These are phyloP conservation scores for Linnemannia schmuckeri DNA, from an alignment of 192 early-diverging fungal genomes.

Conservation along the genomic window DNA sequence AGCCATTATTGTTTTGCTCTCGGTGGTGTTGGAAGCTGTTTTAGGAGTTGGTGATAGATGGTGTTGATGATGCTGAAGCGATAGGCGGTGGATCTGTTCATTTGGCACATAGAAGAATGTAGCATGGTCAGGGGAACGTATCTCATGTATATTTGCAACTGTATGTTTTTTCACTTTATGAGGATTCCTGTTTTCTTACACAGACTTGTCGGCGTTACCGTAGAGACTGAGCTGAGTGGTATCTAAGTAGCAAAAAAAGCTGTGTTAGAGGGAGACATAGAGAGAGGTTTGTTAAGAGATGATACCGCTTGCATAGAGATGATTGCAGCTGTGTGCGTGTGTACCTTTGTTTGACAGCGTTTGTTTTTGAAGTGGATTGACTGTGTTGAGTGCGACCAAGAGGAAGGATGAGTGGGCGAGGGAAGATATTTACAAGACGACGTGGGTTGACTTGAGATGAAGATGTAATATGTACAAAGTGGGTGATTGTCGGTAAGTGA, in stretches of 20 bases:
- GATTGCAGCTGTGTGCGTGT: neutral
- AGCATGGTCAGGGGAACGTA: too few species aligned
- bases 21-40: too few species aligned
- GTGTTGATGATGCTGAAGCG: neutral
- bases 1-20: neutral
- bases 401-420: neutral
- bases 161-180: too few species aligned
- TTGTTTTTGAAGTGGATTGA: neutral
- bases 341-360: neutral
- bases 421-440: neutral
- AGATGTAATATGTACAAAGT: neutral
- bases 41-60: neutral
- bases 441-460: neutral
- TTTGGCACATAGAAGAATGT: too few species aligned
- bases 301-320: neutral
- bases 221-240: too few species aligned
- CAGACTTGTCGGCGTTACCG: too few species aligned
- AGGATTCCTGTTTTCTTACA: too few species aligned
- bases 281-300: neutral
- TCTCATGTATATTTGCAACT: too few species aligned
- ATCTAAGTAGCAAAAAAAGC: too few species aligned
- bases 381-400: neutral
- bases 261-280: neutral
- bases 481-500: neutral
- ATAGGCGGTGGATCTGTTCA: too few species aligned